Evolutionary conservation across 2,329 filamentous ascomycete species (phyloP), one percentile per base, ranked within the genome.

Genomic region (Diaporthe citrichinensis): DNA sequence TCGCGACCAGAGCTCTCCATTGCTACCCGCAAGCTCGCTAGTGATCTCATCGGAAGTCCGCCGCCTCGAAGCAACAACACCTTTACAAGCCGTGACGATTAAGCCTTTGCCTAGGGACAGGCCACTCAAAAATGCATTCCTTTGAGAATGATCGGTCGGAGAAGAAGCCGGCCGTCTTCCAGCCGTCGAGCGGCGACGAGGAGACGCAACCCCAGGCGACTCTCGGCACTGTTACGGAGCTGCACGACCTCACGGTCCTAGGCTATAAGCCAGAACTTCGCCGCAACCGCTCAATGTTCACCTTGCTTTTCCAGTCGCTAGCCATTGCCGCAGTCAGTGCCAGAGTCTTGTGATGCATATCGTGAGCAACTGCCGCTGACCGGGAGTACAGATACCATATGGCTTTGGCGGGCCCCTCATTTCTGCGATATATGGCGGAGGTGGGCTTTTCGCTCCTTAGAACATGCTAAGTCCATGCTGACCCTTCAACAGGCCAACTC

Each of bases 251-350:
- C 67, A 82, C 80, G 28, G 74, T 81, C 25, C 83, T 92, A 31
- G 90, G 91, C 39, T 93, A 93, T 82, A 88, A 86, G 74, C 86
- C 89, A 6, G 89, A 91, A 79, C 83, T 93, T 25, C 84, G 81
- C 28, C 87, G 90, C 31, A 92, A 92, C 77, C 87, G 91, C 44
- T 92, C 90, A 0, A 86, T 92, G 79, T 85, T 88, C 77, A 92
- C 90, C 0, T 83, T 93, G 1, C 84, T 92, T 17, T 92, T 92
- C 80, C 90, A 92, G 81, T 88, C 88, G 0, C 83, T 92, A 10
- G 90, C 90, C 31, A 92, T 92, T 41, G 90, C 90, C 41, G 90
- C 90, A 28, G 83, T 85, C 77, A 75, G 81, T 74, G 14, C 8
- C 17, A 49, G 5, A 51, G 51, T 15, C 9, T 3, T 1, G 10